These are phyloP conservation scores for Sporisorium exsertum DNA, from an alignment of 1,284 basidiomycete genomes.

Conservation along the genomic window DNA sequence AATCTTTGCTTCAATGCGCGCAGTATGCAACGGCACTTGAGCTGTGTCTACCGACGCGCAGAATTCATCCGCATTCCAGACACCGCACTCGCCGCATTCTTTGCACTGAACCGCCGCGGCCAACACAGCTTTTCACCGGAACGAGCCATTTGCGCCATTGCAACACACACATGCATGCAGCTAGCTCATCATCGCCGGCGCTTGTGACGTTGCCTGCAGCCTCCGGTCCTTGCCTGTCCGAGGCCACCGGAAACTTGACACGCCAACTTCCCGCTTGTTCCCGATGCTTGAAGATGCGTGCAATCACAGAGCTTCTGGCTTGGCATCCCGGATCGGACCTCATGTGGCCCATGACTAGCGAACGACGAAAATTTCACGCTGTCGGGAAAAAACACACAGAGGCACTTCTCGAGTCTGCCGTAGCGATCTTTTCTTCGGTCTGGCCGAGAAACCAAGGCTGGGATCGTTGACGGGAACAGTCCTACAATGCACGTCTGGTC, in stretches of 20 bases:
- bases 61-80: neutral
- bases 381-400: too few species aligned
- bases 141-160: neutral
- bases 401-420: neutral
- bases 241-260: neutral
- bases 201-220: neutral
- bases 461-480: neutral
- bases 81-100: slow-evolving; percentile 5
- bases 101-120: neutral
- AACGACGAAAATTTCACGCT: neutral
- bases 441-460: neutral
- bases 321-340: neutral
- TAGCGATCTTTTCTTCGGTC: neutral
- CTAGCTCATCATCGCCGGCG: slow-evolving; percentile 1
- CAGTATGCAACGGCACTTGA: neutral
- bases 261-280: too few species aligned
- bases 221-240: neutral
- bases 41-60: too few species aligned
- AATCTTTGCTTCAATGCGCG: neutral
- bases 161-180: neutral
- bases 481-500: neutral
- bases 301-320: too few species aligned
- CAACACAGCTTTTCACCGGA: neutral
- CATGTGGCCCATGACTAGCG: neutral
- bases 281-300: too few species aligned